phyloP scores from a whole-genome alignment of 257 asterid genomes.

The Echites panduratus region DNA sequence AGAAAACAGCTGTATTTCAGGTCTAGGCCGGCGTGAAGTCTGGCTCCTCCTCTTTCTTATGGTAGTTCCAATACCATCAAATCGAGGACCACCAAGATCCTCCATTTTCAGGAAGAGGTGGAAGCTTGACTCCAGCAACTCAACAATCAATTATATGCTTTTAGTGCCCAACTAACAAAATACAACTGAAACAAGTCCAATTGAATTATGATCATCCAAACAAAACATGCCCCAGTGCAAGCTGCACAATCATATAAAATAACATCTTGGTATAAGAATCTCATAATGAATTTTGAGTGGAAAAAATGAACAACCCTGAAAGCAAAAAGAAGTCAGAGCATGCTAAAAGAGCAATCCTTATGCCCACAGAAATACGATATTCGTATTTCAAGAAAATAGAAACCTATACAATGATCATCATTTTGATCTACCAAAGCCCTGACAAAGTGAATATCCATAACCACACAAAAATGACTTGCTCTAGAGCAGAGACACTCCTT shows the following conservation, averaged over 20 bases:
- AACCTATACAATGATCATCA: background rate
- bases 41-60: constrained; percentile 72
- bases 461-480: background rate
- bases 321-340: background rate
- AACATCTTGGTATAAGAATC: background rate
- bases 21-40: constrained; percentile 66
- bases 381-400: background rate
- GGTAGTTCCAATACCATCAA: constrained; percentile 42
- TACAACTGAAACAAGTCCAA: background rate
- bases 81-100: constrained; percentile 41
- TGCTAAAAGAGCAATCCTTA: background rate
- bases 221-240: background rate
- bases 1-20: constrained; percentile 42
- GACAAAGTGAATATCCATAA: background rate
- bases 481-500: background rate
- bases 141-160: constrained; percentile 3
- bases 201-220: background rate
- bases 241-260: background rate
- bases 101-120: constrained; percentile 40
- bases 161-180: background rate
- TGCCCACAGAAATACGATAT: background rate
- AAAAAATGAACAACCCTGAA: background rate
- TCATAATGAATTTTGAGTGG: background rate
- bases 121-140: constrained; percentile 4
- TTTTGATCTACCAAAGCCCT: background rate